A percentile compares a stretch with the other conserved stretches of the same genome.
Evolutionary conservation across 371 early-diverging fungal genomes (phyloP).

Genomic region (Mucor sp.): DNA sequence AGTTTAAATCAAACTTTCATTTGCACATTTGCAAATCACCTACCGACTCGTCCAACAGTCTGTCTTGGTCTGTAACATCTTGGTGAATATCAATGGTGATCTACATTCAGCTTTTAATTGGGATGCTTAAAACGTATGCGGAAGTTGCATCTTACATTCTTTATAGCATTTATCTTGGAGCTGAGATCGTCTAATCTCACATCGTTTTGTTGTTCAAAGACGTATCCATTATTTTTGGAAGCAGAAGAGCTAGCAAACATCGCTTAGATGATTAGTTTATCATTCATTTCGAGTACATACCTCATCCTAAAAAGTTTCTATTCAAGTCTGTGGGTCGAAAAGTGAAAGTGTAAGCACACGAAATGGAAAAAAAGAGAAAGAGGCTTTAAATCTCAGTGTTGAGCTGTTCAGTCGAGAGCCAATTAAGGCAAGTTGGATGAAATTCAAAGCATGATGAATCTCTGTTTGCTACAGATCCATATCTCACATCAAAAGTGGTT

Average conservation of each 20-base stretch:
- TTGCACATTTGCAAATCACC: neutral
- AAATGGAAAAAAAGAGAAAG: neutral
- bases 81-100: slow-evolving; percentile 52
- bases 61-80: slow-evolving; percentile 46
- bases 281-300: neutral
- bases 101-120: slow-evolving; percentile 9
- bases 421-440: neutral
- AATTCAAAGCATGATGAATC: neutral
- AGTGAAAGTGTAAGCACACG: neutral
- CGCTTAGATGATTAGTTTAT: neutral
- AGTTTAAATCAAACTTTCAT: neutral
- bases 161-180: slow-evolving; percentile 43
- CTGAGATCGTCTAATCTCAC: slow-evolving; percentile 47
- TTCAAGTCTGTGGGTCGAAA: neutral
- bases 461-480: neutral
- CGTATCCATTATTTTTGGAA: slow-evolving; percentile 29
- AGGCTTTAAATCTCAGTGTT: neutral
- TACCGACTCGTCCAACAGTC: slow-evolving; percentile 46
- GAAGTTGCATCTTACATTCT: slow-evolving; percentile 29
- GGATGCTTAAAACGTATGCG: neutral
- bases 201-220: slow-evolving; percentile 54
- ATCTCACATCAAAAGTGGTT: neutral
- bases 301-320: neutral
- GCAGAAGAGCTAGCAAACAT: neutral
- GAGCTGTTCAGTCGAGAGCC: neutral